A percentile compares a stretch with the other conserved stretches of the same genome.
Conservation (phyloP, 1,284 basidiomycete species). For the Ceratobasidium theobromae region DNA sequence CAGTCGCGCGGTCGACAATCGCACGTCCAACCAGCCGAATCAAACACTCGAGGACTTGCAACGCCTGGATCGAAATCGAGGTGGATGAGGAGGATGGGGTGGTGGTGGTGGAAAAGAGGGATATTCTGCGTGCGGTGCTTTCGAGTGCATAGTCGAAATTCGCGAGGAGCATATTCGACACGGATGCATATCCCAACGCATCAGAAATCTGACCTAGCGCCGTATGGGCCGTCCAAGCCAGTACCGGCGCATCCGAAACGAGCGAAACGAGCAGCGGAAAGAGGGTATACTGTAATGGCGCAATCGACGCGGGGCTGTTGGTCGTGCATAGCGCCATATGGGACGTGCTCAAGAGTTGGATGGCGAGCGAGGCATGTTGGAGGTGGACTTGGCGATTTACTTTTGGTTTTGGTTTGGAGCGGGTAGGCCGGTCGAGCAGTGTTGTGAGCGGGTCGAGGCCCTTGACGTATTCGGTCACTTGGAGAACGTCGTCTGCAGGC, state of each 20-base stretch:
- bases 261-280: slow-evolving; percentile 84
- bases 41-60: slow-evolving; percentile 77
- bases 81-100: neutral
- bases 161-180: slow-evolving; percentile 80
- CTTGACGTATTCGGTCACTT: slow-evolving; percentile 56
- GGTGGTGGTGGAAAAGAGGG: slow-evolving; percentile 38
- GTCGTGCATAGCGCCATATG: slow-evolving; percentile 36
- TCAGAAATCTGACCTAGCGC: slow-evolving; percentile 69
- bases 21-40: slow-evolving; percentile 81
- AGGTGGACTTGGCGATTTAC: slow-evolving; percentile 48
- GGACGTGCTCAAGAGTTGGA: slow-evolving; percentile 70
- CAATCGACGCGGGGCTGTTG: slow-evolving; percentile 51
- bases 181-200: slow-evolving; percentile 76
- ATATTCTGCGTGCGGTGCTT: slow-evolving; percentile 56
- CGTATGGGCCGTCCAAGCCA: slow-evolving; percentile 70
- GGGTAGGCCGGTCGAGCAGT: slow-evolving; percentile 40
- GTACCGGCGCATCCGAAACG: slow-evolving; percentile 64
- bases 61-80: slow-evolving; percentile 55
- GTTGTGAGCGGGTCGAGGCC: slow-evolving; percentile 51
- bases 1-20: slow-evolving; percentile 82
- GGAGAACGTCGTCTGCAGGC: slow-evolving; percentile 38
- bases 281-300: slow-evolving; percentile 71
- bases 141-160: slow-evolving; percentile 96
- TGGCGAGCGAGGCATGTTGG: slow-evolving; percentile 60
- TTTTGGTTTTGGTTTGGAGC: too few species aligned